These are phyloP conservation scores for Cryptosporidium viatorum DNA, from an alignment of 169 alveolate genomes.

Conservation along the genomic window DNA sequence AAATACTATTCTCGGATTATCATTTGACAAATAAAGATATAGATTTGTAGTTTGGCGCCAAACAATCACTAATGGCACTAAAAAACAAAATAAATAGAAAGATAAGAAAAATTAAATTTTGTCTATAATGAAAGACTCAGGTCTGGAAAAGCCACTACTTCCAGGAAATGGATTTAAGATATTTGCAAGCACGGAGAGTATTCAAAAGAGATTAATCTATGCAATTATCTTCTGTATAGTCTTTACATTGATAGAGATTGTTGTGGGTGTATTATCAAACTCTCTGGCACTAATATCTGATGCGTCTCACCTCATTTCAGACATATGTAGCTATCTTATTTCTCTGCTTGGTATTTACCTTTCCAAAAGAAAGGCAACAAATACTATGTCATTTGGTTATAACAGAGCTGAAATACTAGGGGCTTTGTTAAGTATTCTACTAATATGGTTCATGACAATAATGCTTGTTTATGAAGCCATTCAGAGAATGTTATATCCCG, in stretches of 20 bases:
- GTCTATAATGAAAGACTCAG: constrained; percentile 4
- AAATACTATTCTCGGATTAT: too few relatives aligned
- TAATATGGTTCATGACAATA: constrained; percentile 94
- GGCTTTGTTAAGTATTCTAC: constrained; percentile 90
- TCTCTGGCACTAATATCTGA: constrained; percentile 93
- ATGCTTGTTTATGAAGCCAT: constrained; percentile 92
- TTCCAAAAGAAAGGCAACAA: constrained; percentile 88
- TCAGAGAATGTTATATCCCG: constrained; percentile 87
- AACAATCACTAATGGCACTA: neutral
- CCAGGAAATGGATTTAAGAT: neutral
- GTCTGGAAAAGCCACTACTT: constrained; percentile 38
- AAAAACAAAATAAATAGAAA: neutral
- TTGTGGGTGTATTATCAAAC: constrained; percentile 88
- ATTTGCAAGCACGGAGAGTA: constrained; percentile 10
- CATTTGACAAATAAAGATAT: too few relatives aligned
- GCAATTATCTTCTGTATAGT: constrained; percentile 80
- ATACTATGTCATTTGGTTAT: constrained; percentile 91
- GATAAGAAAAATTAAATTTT: neutral
- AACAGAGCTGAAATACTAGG: constrained; percentile 97
- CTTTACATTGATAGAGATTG: constrained; percentile 85
- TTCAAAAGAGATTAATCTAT: constrained; percentile 47
- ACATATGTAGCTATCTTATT: constrained; percentile 91
- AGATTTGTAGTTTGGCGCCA: neutral
- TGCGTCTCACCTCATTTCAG: constrained; percentile 96
- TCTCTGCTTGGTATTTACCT: constrained; percentile 90